Conservation (phyloP, 2,329 filamentous ascomycete species). For the Fusarium piperis region DNA sequence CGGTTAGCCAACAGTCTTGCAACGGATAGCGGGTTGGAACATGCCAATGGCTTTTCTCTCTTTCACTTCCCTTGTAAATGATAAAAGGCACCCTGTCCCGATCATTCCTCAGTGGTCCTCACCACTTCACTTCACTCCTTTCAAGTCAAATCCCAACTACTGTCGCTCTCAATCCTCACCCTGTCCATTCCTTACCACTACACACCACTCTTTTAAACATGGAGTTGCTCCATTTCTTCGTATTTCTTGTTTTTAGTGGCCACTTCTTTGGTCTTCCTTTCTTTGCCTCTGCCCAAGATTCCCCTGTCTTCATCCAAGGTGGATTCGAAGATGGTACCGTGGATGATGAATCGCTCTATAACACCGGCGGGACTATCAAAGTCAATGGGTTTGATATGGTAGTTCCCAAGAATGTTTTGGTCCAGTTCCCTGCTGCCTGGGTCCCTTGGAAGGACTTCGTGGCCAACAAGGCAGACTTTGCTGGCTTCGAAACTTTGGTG, state of each 20-base stretch:
- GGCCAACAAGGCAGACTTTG: constrained; percentile 42
- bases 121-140: not conserved
- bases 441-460: constrained; percentile 55
- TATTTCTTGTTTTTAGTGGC: not conserved
- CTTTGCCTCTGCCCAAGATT: not conserved
- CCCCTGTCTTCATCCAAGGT: constrained; percentile 46
- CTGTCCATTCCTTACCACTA: not conserved
- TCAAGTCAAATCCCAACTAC: not conserved
- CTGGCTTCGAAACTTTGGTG: constrained; percentile 50
- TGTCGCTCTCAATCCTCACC: not conserved
- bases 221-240: not conserved
- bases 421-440: constrained; percentile 52
- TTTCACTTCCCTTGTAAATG: not conserved
- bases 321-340: constrained; percentile 46
- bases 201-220: not conserved
- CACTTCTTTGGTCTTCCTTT: not conserved
- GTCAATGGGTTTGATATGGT: constrained; percentile 57
- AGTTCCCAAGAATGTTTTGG: constrained; percentile 60
- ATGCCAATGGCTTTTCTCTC: not conserved
- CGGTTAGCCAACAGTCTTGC: not conserved
- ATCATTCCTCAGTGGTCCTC: not conserved
- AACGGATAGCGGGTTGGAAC: not conserved
- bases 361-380: constrained; percentile 56
- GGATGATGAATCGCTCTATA: constrained; percentile 48
- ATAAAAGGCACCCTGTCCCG: not conserved